Evolutionary conservation across 805 yeast species (phyloP), one percentile per base, ranked within the genome.

Genomic region (Saccharomycopsis fibuligera): DNA sequence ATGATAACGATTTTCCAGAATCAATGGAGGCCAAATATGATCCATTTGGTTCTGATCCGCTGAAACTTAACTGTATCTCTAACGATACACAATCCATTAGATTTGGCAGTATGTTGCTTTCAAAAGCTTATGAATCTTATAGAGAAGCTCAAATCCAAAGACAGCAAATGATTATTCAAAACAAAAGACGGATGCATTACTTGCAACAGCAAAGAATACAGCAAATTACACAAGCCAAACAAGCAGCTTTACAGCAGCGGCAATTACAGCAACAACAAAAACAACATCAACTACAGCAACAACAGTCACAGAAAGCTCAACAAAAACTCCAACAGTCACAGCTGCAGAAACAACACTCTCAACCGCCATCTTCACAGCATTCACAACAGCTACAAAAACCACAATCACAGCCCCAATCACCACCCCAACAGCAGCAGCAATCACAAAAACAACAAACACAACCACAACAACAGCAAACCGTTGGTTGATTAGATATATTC

Each of bases 1-100:
- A 76, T 59, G 90, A 84, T 62, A 65, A 72, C 36, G 90, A 85
- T 50, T 60, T 66, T 35, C 62, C 71, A 5, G 75, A 59, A 38
- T 22, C 44, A 23, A 58, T 62, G 43, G 67, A 68, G 6, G 60
- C 62, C 45, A 67, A 68, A 50, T 68, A 64, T 58, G 72, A 68
- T 37, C 84, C 83, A 31, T 71, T 86, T 48, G 73, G 81, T 51
- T 74, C 76, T 51, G 96, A 88, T 63, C 96, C 97, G 0, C 81
- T 96, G 0, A 74, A 76, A 48, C 72, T 90, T 58, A 90, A 90
- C 60, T 83, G 84, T 54, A 87, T 90, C 37, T 78, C 88, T 12
- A 83, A 83, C 47, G 91, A 82, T 45, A 89, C 96, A 1, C 97
- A 90, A 65, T 81, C 86, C 1, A 86, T 91, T 27, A 72, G 97